Base-by-base conservation (phyloP, 2,329 filamentous ascomycete genomes). In the Arthroderma sp. region DNA sequence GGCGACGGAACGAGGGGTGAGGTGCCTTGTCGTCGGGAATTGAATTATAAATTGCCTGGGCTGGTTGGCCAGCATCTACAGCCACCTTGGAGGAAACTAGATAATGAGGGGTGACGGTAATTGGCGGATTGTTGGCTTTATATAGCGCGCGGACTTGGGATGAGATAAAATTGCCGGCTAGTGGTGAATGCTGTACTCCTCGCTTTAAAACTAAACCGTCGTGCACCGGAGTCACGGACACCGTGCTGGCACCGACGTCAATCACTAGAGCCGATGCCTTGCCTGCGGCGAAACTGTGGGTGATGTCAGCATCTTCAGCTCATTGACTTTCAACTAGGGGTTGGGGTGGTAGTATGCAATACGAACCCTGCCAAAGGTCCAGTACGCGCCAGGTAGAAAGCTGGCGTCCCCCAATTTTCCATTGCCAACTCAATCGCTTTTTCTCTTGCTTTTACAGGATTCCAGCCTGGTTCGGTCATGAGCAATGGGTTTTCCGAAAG, bases 391-490 rank as follows among this genome's bases (percentile, higher is more conserved):
- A 96, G 72, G 75, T 89, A 98, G 65, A 95, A 96, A 4, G 91
- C 91, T 11, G 91, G 91, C 45, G 83, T 83, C 29, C 86, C 88
- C 87, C 91, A 98, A 59, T 80, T 85, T 72, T 98, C 91, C 81
- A 98, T 95, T 48, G 86, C 87, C 50, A 96, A 80, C 68, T 98
- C 91, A 57, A 95, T 89, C 36, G 83, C 81, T 75, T 91, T 94
- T 68, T 98, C 91, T 48, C 93, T 76, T 48, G 83, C 78, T 69
- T 95, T 95, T 37, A 77, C 66, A 28, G 80, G 75, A 65, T 94
- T 96, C 88, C 89, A 96, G 7, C 85, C 83, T 9, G 88, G 84
- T 66, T 98, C 91, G 1, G 86, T 94, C 77, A 98, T 82, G 47
- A 98, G 72, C 49, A 98, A 69, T 5, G 91, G 93, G 63, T 85